Percentiles rank a stretch among this genome's conserved stretches.
These are phyloP conservation scores for Emericellopsis atlantica DNA, from an alignment of 2,329 filamentous ascomycete species.

Conservation along the genomic window DNA sequence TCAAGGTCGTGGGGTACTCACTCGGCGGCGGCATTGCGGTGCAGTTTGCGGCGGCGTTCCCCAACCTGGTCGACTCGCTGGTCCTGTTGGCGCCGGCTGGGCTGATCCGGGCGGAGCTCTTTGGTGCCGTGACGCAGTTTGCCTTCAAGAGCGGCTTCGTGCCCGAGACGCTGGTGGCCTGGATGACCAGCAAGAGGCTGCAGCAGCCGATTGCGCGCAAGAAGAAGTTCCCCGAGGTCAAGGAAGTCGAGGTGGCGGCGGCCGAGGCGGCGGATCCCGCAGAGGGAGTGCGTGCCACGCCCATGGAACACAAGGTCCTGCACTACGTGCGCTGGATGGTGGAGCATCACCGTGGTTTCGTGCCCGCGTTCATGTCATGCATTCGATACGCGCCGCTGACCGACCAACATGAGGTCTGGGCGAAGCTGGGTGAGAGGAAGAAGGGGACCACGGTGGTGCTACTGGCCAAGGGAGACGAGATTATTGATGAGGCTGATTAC, in stretches of 20 bases:
- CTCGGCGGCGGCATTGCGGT: conserved; percentile 69
- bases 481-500: conserved; percentile 40
- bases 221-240: conserved; percentile 6
- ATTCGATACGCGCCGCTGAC: conserved; percentile 41
- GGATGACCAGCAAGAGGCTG: conserved; percentile 33
- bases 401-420: conserved; percentile 38
- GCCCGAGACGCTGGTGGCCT: conserved; percentile 36
- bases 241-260: conserved; percentile 19
- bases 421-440: conserved; percentile 25
- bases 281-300: conserved; percentile 12
- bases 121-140: conserved; percentile 33
- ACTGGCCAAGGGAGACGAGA: conserved; percentile 35
- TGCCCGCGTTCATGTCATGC: conserved; percentile 46
- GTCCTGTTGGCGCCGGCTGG: conserved; percentile 71
- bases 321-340: conserved; percentile 47
- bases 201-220: conserved; percentile 33
- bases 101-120: conserved; percentile 47
- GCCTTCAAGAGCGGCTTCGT: conserved; percentile 42
- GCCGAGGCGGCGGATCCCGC: conserved; percentile 24
- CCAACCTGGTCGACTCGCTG: conserved; percentile 54
- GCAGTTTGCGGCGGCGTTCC: conserved; percentile 62
- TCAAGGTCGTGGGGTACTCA: conserved; percentile 67
- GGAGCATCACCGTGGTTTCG: conserved; percentile 40
- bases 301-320: conserved; percentile 33
- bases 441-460: conserved; percentile 35